Percentiles rank a stretch among this genome's conserved stretches.
Evolutionary conservation across 2,329 filamentous ascomycete species (phyloP).

Genomic region (Penicillium occitanis): DNA sequence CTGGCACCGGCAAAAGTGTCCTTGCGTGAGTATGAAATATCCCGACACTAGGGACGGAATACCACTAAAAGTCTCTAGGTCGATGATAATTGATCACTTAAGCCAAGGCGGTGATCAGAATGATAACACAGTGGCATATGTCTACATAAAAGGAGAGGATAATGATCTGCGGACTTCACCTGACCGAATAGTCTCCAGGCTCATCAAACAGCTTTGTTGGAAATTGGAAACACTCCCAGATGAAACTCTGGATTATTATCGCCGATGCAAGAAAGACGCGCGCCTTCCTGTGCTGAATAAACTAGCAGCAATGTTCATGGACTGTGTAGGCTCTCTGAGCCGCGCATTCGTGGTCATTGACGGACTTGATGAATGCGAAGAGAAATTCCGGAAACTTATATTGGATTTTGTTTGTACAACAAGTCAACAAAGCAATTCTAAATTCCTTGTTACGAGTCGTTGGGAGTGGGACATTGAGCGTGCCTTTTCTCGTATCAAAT

Average conservation of each 20-base stretch:
- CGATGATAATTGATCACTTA: constrained; percentile 19
- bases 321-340: constrained; percentile 14
- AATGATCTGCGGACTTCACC: not conserved
- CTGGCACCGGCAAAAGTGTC: constrained; percentile 22
- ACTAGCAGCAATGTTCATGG: constrained; percentile 9
- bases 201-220: constrained; percentile 21
- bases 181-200: constrained; percentile 13
- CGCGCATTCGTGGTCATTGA: constrained; percentile 13
- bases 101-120: not conserved
- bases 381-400: constrained; percentile 10
- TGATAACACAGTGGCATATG: not conserved
- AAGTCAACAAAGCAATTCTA: not conserved
- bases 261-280: constrained; percentile 9
- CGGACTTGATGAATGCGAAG: constrained; percentile 19
- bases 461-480: constrained; percentile 16
- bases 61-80: constrained; percentile 2
- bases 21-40: constrained; percentile 16
- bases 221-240: constrained; percentile 10
- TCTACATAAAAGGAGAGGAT: constrained; percentile 21
- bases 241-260: not conserved
- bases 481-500: not conserved
- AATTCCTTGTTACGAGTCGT: constrained; percentile 17
- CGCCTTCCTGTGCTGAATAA: constrained; percentile 13
- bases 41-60: not conserved
- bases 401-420: not conserved